Base-by-base conservation (phyloP, 2,329 filamentous ascomycete species). In the Chaetomiaceae sp. region DNA sequence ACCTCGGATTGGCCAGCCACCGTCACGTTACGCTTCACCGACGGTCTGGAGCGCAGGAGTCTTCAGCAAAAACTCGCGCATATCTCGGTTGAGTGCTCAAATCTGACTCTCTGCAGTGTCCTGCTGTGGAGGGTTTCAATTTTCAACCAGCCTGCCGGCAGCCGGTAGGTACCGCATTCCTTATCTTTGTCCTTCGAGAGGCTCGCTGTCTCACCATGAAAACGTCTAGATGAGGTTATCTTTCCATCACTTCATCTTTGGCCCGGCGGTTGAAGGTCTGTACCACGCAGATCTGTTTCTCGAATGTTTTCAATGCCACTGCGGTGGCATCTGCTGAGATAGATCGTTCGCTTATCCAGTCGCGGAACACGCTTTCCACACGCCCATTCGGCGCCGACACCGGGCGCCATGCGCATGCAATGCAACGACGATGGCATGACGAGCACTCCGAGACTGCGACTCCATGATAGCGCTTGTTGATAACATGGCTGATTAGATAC, bases 1-100 rank as follows among this genome's bases (percentile, higher is more conserved):
- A 57, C 19, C 3, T 20, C 43, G 55, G 51, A 54, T 57, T 57
- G 55, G 55, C 27, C 31, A 20, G 42, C 27, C 11, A 45, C 42
- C 47, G 22, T 25, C 47, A 52, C 37, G 25, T 43, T 34, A 25
- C 9, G 22, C 25, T 39, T 52, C 54, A 56, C 54, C 50, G 51
- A 39, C 54, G 47, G 54, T 54, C 47, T 47, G 46, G 46, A 1
- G 39, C 34, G 29, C 46, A 33, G 37, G 17, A 25, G 27, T 12
- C 14, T 12, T 7, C 27, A 11, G 27, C 27, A 31, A 12, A 31
- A 31, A 31, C 33, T 38, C 33, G n/a, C 22, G 20, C 20, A 39
- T 25, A 49, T 39, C 46, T 45, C 40, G 39, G 46, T 36, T 46
- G 43, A 14, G 40, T 19, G 29, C n/a, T 47, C 29, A 14, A 29